Evolutionary conservation across 208 protist genomes (phyloP).

Genomic region (Trypanosoma brucei): DNA sequence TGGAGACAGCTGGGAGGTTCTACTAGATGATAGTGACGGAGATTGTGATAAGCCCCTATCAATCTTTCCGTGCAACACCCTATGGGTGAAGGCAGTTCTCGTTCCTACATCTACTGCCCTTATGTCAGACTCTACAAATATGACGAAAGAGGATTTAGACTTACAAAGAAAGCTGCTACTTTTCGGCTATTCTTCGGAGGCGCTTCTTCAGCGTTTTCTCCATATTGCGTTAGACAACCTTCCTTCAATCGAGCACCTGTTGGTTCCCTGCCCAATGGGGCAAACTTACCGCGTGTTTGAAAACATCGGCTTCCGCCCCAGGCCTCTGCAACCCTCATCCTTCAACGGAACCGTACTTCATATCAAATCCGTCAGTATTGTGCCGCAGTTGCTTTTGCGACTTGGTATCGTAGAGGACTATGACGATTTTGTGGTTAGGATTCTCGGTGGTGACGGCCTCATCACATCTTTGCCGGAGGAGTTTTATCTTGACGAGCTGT

Average conservation of each 20-base stretch:
- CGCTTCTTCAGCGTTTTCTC: conserved; percentile 42
- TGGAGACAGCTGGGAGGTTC: conserved; percentile 13
- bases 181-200: conserved; percentile 21
- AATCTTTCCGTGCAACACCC: conserved; percentile 48
- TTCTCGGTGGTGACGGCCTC: conserved; percentile 61
- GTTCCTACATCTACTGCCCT: conserved; percentile 28
- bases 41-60: background rate
- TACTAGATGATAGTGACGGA: background rate
- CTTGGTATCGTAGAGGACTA: conserved; percentile 85
- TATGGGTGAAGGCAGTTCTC: conserved; percentile 69
- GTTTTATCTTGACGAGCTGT: conserved; percentile 85
- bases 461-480: conserved; percentile 64
- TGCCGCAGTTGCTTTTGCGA: conserved; percentile 60
- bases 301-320: conserved; percentile 3
- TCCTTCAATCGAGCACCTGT: conserved; percentile 39
- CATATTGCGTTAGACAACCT: conserved; percentile 35
- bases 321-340: background rate
- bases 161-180: conserved; percentile 13
- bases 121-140: conserved; percentile 6
- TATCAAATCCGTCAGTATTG: conserved; percentile 28
- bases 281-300: conserved; percentile 22
- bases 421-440: conserved; percentile 81
- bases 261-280: conserved; percentile 27
- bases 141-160: conserved; percentile 8
- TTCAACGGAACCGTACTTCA: conserved; percentile 30